Evolutionary conservation across 2,329 filamentous ascomycete species (phyloP).

Genomic region (Claviceps arundinis): DNA sequence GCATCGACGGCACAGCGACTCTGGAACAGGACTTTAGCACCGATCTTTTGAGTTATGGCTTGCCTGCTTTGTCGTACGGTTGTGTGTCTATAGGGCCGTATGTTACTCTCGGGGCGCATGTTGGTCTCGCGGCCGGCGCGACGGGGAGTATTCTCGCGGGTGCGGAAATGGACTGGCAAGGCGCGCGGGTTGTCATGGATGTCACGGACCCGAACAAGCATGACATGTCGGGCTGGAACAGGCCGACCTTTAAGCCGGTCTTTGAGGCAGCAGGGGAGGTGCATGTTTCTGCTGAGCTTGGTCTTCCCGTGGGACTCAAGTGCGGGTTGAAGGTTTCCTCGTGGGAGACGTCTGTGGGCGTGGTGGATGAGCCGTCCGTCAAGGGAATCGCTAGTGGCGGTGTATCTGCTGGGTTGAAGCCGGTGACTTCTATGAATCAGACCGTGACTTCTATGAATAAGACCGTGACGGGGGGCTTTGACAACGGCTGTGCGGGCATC

Average conservation of each 20-base stretch:
- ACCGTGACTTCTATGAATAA: background rate
- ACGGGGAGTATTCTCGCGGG: conserved; percentile 16
- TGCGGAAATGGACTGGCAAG: conserved; percentile 13
- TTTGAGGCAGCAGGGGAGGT: conserved; percentile 17
- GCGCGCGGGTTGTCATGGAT: conserved; percentile 9
- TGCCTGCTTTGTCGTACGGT: conserved; percentile 15
- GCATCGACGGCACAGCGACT: conserved; percentile 16
- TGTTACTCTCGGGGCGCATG: conserved; percentile 12
- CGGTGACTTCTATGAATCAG: background rate
- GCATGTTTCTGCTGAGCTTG: conserved; percentile 13
- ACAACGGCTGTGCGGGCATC: conserved; percentile 15
- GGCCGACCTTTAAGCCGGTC: conserved; percentile 17
- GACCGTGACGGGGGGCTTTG: conserved; percentile 9
- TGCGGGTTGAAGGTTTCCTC: conserved; percentile 12
- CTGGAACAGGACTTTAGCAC: conserved; percentile 10
- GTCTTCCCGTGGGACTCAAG: conserved; percentile 16
- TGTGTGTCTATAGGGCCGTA: conserved; percentile 14
- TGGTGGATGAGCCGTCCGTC: conserved; percentile 17
- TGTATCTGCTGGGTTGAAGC: conserved; percentile 6
- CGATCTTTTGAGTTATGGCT: conserved; percentile 12
- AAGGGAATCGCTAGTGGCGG: conserved; percentile 11
- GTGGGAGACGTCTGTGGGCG: conserved; percentile 11
- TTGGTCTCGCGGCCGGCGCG: conserved; percentile 12
- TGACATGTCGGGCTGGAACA: conserved; percentile 10
- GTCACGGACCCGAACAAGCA: conserved; percentile 11